Percentiles rank a stretch among this genome's conserved stretches.
These are phyloP conservation scores for Sclerotinia spermophila DNA, from an alignment of 2,329 filamentous ascomycete genomes.

Conservation along the genomic window DNA sequence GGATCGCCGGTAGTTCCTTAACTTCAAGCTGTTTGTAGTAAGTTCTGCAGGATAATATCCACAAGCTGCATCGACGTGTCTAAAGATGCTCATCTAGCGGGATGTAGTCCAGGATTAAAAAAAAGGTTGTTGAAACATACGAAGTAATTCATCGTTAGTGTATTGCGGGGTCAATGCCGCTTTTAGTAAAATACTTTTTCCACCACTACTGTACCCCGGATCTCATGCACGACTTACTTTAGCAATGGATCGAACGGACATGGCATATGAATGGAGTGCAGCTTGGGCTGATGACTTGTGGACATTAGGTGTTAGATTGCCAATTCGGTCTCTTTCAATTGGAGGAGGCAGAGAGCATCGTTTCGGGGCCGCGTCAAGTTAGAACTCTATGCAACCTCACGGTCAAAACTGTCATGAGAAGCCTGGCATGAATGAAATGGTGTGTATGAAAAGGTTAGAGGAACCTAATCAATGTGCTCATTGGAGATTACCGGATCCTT, in stretches of 20 bases:
- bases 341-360: background rate
- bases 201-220: slow-evolving; percentile 1
- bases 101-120: background rate
- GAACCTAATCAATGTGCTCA: background rate
- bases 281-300: background rate
- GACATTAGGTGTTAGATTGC: background rate
- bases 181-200: slow-evolving; percentile 12
- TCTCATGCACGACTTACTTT: background rate
- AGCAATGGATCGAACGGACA: background rate
- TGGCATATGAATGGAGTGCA: background rate
- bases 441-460: background rate
- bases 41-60: background rate
- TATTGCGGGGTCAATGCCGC: slow-evolving; percentile 20
- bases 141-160: background rate
- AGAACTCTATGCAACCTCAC: background rate
- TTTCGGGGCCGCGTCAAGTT: background rate
- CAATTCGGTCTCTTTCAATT: background rate
- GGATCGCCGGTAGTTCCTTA: background rate
- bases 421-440: background rate
- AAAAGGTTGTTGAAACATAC: background rate
- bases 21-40: background rate
- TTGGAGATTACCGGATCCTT: background rate
- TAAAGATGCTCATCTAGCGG: background rate
- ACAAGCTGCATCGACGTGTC: background rate
- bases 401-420: background rate